Conservation (phyloP, 345 rosid genomes). For the Corchorus olitorius region DNA sequence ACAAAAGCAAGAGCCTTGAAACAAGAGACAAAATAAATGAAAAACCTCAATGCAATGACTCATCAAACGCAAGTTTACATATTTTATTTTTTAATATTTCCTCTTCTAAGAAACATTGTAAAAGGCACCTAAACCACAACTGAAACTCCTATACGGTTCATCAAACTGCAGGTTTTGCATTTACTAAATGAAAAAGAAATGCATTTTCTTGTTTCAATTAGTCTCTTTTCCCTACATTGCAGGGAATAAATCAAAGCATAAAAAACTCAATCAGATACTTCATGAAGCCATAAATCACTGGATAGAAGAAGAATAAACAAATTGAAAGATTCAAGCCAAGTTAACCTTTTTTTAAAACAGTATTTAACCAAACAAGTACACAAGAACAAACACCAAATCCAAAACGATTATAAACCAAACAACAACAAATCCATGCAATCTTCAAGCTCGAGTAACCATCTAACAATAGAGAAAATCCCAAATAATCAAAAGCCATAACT, state of each 20-base stretch:
- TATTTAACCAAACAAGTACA: background rate
- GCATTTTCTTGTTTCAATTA: slow-evolving; percentile 7
- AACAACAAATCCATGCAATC: slow-evolving; percentile 14
- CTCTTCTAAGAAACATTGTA: background rate
- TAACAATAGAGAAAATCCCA: background rate
- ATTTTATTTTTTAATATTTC: background rate
- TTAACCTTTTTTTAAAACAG: slow-evolving; percentile 11
- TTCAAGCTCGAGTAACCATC: background rate
- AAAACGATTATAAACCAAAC: background rate
- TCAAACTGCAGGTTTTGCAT: slow-evolving; percentile 9
- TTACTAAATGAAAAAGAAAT: slow-evolving; percentile 7
- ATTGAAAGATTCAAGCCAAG: background rate
- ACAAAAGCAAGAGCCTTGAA: background rate
- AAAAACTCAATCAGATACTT: background rate
- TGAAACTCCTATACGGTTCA: background rate
- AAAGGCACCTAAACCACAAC: slow-evolving; percentile 2
- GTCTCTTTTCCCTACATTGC: background rate
- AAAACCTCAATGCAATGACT: background rate
- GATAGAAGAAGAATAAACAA: background rate
- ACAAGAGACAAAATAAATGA: slow-evolving; percentile 5
- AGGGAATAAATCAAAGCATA: background rate
- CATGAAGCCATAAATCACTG: background rate
- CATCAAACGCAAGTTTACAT: background rate
- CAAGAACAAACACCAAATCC: slow-evolving; percentile 5
- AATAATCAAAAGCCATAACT: slow-evolving; percentile 10